Percentiles rank a stretch among this genome's conserved stretches.
Evolutionary conservation across 129 eudicot genomes (phyloP).

Genomic region (Flaveria brownii): DNA sequence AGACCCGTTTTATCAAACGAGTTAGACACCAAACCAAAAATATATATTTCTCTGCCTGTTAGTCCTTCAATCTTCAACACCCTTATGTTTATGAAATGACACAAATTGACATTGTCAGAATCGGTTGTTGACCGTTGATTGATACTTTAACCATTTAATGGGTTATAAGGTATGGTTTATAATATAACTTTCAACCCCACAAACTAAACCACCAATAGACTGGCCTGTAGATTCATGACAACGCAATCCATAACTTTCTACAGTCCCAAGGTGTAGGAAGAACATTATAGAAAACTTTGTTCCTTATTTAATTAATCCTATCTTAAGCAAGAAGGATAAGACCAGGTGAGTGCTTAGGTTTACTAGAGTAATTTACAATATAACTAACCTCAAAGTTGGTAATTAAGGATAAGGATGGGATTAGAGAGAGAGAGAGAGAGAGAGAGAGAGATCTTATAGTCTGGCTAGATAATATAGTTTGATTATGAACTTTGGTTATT

Average conservation of each 20-base stretch:
- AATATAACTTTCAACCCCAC: conserved; percentile 20
- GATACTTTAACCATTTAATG: conserved; percentile 26
- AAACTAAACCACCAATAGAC: conserved; percentile 27
- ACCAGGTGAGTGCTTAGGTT: conserved; percentile 23
- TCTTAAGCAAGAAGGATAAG: conserved; percentile 48
- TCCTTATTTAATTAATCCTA: conserved; percentile 16
- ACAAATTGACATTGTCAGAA: conserved; percentile 28
- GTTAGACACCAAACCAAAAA: neutral
- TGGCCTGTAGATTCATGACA: conserved; percentile 36
- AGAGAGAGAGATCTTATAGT: conserved; percentile 37
- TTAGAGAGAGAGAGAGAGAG: conserved; percentile 16
- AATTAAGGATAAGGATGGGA: conserved; percentile 52
- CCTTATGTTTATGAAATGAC: conserved; percentile 11
- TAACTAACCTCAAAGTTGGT: conserved; percentile 37
- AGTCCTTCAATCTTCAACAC: too few species aligned
- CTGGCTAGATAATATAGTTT: conserved; percentile 32
- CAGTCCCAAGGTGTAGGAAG: conserved; percentile 25
- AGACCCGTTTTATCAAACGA: neutral
- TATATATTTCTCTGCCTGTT: too few species aligned
- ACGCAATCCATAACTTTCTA: conserved; percentile 26
- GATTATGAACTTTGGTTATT: conserved; percentile 23
- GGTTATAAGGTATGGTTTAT: conserved; percentile 6
- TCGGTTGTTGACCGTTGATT: conserved; percentile 19
- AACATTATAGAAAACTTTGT: conserved; percentile 24
- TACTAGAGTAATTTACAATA: conserved; percentile 32